A percentile compares a stretch with the other conserved stretches of the same genome.
These are phyloP conservation scores for Grosmannia serpens DNA, from an alignment of 2,329 filamentous ascomycete genomes.

Conservation along the genomic window DNA sequence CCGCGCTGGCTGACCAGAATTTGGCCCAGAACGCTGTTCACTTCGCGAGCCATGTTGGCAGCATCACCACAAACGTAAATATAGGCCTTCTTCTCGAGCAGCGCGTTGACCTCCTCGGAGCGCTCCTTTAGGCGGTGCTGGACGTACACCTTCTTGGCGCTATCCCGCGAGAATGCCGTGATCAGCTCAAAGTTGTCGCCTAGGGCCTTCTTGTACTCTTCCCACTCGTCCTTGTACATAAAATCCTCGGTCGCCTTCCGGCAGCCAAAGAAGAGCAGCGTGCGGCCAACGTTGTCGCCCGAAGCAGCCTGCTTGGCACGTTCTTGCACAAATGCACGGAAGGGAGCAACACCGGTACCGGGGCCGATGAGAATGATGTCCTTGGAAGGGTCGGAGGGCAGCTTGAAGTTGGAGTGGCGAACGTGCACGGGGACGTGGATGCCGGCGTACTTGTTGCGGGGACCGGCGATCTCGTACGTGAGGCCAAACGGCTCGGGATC, in stretches of 20 bases:
- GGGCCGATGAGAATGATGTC: constrained; percentile 94
- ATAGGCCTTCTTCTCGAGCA: constrained; percentile 77
- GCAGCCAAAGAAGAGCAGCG: constrained; percentile 91
- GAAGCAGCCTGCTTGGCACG: constrained; percentile 70
- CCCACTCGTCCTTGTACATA: constrained; percentile 83
- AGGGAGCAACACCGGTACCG: constrained; percentile 91
- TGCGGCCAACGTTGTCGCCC: constrained; percentile 75
- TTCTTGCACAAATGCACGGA: constrained; percentile 92
- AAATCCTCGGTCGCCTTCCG: constrained; percentile 82
- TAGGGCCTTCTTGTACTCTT: constrained; percentile 70
- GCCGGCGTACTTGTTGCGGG: constrained; percentile 93
- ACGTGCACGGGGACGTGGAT: constrained; percentile 92
- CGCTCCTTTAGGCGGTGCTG: constrained; percentile 84
- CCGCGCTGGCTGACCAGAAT: constrained; percentile 79
- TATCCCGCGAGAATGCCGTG: constrained; percentile 90
- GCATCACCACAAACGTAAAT: constrained; percentile 98
- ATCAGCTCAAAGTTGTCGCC: constrained; percentile 85
- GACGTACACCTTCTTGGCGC: constrained; percentile 84
- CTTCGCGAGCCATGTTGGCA: constrained; percentile 90
- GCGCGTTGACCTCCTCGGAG: constrained; percentile 72
- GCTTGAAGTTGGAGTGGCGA: constrained; percentile 97
- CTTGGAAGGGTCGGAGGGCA: constrained; percentile 87
- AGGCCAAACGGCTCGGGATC: constrained; percentile 72
- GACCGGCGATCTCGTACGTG: constrained; percentile 77
- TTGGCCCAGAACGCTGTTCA: constrained; percentile 75